phyloP scores from a whole-genome alignment of 2,329 filamentous ascomycete species.

The Sarocladium kiliense region DNA sequence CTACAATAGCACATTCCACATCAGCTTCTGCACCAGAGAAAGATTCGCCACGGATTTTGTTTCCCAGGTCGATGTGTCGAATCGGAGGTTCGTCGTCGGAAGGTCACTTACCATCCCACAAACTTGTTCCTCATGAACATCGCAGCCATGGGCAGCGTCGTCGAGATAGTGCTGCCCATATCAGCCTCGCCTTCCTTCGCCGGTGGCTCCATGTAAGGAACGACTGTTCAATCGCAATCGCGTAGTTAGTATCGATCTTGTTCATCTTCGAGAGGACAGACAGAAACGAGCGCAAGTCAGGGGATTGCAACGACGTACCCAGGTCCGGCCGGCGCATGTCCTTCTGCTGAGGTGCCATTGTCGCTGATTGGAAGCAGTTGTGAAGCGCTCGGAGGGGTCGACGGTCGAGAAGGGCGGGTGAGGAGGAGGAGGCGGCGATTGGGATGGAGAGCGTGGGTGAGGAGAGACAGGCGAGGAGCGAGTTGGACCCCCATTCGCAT shows the following conservation, averaged over 20 bases:
- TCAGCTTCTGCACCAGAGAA: neutral
- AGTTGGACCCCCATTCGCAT: neutral
- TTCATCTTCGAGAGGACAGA: no score
- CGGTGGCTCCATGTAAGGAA: conserved; percentile 78
- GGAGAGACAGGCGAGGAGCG: neutral
- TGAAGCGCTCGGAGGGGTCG: neutral
- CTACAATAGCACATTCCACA: conserved; percentile 29
- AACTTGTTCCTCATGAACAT: conserved; percentile 92
- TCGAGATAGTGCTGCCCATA: conserved; percentile 64
- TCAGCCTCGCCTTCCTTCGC: conserved; percentile 56
- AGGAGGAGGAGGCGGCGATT: neutral
- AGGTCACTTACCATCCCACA: conserved; percentile 53
- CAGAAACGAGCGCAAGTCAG: no score
- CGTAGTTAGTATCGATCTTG: no score
- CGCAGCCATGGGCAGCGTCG: conserved; percentile 89
- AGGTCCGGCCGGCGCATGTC: conserved; percentile 40
- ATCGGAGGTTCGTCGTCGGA: no score
- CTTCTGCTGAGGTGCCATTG: conserved; percentile 35
- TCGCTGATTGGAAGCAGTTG: neutral
- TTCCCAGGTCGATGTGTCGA: no score
- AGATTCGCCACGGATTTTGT: no score
- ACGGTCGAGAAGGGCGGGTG: neutral
- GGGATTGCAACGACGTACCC: conserved; percentile 25
- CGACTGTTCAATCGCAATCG: no score
- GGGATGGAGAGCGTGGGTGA: neutral